phyloP scores from a whole-genome alignment of 306 rosid species.

The Glycine latifolia region DNA sequence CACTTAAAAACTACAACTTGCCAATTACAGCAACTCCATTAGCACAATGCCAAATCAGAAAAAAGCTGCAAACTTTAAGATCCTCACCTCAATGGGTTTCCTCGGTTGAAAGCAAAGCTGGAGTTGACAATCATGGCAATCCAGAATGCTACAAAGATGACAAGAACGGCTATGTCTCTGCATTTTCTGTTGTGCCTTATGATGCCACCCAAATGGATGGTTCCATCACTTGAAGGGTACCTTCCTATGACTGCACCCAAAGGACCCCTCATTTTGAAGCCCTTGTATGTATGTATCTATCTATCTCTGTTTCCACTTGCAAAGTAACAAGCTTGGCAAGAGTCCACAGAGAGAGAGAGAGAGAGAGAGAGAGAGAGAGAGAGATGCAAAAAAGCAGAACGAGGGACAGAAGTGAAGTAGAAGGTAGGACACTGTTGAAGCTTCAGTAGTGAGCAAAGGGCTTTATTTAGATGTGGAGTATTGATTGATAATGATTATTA shows the following conservation, averaged over 20 bases:
- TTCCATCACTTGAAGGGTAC: slow-evolving; percentile 89
- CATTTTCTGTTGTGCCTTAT: slow-evolving; percentile 87
- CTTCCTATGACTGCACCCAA: slow-evolving; percentile 88
- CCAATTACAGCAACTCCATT: slow-evolving; percentile 37
- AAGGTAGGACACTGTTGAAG: slow-evolving; percentile 43
- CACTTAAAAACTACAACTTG: slow-evolving; percentile 34
- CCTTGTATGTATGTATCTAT: neutral
- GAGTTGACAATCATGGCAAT: slow-evolving; percentile 96
- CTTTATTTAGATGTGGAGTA: slow-evolving; percentile 33
- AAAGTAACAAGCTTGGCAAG: slow-evolving; percentile 38
- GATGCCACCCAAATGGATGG: slow-evolving; percentile 74
- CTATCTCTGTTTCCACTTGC: neutral
- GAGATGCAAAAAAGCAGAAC: slow-evolving; percentile 8
- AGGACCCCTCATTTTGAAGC: slow-evolving; percentile 86
- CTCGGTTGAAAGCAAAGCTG: slow-evolving; percentile 94
- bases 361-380: neutral
- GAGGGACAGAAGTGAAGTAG: slow-evolving; percentile 50
- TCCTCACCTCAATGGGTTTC: slow-evolving; percentile 85
- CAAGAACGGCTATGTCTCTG: slow-evolving; percentile 74
- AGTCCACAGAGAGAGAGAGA: neutral
- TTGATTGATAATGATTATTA: neutral
- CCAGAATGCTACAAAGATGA: slow-evolving; percentile 91
- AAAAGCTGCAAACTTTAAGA: slow-evolving; percentile 43
- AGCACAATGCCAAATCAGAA: slow-evolving; percentile 36
- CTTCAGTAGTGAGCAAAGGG: slow-evolving; percentile 32